Conservation (phyloP, 768 basidiomycete genomes). For the Hypholoma fasciculare region DNA sequence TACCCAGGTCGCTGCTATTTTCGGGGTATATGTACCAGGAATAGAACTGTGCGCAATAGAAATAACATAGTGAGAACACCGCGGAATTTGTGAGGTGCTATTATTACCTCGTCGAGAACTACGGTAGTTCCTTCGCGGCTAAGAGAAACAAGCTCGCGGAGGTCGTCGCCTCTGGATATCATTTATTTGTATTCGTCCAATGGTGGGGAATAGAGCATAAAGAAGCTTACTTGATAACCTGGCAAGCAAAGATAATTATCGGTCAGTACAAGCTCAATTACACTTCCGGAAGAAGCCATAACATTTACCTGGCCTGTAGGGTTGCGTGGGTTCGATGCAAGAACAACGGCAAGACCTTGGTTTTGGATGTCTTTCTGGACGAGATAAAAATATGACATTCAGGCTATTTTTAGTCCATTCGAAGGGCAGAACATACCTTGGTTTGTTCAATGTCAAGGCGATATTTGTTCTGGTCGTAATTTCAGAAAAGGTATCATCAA, state of each 20-base stretch:
- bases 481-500: not conserved
- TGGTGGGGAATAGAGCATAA: not conserved
- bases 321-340: conserved; percentile 95
- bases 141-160: conserved; percentile 76
- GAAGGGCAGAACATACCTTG: not conserved
- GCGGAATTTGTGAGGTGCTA: too few species aligned
- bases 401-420: conserved; percentile 17
- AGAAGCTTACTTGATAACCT: conserved; percentile 53
- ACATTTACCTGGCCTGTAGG: conserved; percentile 84
- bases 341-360: conserved; percentile 82
- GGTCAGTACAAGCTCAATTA: not conserved
- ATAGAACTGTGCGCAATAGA: conserved; percentile 64
- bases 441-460: conserved; percentile 78
- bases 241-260: not conserved
- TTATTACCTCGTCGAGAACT: conserved; percentile 75
- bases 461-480: conserved; percentile 53
- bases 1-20: conserved; percentile 68
- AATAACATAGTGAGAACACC: not conserved
- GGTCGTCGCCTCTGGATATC: conserved; percentile 63
- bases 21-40: conserved; percentile 96
- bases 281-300: not conserved
- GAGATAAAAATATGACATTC: conserved; percentile 26
- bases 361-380: conserved; percentile 72
- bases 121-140: conserved; percentile 80
- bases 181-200: conserved; percentile 1